phyloP scores from a whole-genome alignment of 164 flowering plant genomes.

The Annona squamosa region DNA sequence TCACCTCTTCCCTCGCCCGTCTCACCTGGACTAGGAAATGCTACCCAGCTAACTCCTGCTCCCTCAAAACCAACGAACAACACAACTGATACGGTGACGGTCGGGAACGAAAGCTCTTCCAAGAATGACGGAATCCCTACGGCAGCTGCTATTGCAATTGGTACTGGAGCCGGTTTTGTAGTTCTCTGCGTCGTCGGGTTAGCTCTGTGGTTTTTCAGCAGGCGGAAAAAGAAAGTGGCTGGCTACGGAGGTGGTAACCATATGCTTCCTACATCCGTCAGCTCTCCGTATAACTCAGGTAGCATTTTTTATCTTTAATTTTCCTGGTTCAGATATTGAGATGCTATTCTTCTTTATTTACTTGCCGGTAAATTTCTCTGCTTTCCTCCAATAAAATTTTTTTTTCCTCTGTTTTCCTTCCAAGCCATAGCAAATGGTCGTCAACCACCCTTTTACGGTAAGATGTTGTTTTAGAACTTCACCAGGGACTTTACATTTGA shows the following conservation, averaged over 20 bases:
- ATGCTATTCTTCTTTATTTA: background rate
- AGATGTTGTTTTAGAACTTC: background rate
- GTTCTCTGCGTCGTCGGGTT: conserved; percentile 38
- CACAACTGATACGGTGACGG: conserved; percentile 7
- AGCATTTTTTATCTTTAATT: background rate
- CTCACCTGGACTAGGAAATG: conserved; percentile 1
- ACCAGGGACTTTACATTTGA: no score
- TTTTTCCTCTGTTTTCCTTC: background rate
- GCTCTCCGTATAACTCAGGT: conserved; percentile 56
- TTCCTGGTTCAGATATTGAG: no score
- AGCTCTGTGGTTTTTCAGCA: conserved; percentile 30
- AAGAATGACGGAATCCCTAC: conserved; percentile 26
- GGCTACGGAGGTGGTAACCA: conserved; percentile 37
- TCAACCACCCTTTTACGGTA: background rate
- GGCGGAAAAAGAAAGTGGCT: conserved; percentile 36
- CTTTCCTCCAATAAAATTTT: background rate
- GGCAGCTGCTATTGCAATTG: conserved; percentile 32
- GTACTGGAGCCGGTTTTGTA: conserved; percentile 22
- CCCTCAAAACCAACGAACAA: background rate
- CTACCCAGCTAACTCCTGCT: background rate
- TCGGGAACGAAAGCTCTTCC: conserved; percentile 17
- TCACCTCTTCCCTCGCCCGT: conserved; percentile 10
- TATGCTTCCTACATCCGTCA: conserved; percentile 41
- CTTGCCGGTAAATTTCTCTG: background rate
- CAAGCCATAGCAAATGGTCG: background rate